These are phyloP conservation scores for Ceratocystis cubensis DNA, from an alignment of 2,329 filamentous ascomycete species.

Conservation along the genomic window DNA sequence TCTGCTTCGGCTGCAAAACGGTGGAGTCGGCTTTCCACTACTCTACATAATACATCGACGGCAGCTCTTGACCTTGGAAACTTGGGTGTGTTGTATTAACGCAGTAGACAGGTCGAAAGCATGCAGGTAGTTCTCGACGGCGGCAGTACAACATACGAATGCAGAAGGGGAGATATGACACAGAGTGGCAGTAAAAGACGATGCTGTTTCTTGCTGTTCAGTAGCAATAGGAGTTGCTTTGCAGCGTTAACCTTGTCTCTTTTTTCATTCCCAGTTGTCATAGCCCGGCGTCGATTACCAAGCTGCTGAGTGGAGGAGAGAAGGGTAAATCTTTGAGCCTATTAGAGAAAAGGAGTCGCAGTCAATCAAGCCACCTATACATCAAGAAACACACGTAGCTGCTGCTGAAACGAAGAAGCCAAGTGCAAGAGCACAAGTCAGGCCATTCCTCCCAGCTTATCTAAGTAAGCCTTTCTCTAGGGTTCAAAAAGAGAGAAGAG, in stretches of 20 bases:
- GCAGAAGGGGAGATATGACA: not conserved
- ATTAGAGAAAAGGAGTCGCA: not conserved
- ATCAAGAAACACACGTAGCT: not conserved
- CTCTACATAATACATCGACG: not conserved
- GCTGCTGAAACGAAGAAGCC: not conserved
- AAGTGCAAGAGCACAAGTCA: not conserved
- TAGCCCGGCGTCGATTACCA: not conserved
- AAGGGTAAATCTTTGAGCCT: not conserved
- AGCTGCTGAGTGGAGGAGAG: not conserved
- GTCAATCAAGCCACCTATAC: not conserved
- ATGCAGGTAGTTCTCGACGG: not conserved
- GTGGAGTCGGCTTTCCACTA: not conserved
- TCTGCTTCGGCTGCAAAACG: conserved; percentile 1
- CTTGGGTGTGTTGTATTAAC: not conserved
- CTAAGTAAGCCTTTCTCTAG: conserved; percentile 7
- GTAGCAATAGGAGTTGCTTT: not conserved
- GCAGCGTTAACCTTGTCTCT: not conserved
- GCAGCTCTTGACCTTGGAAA: not conserved
- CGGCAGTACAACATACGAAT: not conserved
- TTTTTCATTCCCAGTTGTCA: not conserved
- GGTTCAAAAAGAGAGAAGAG: not conserved
- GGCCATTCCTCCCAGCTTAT: conserved; percentile 1
- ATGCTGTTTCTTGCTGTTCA: not conserved
- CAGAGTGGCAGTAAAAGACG: not conserved
- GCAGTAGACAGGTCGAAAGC: not conserved